Evolutionary conservation across 805 yeast species (phyloP).

Genomic region (Saturnispora zaruensis): DNA sequence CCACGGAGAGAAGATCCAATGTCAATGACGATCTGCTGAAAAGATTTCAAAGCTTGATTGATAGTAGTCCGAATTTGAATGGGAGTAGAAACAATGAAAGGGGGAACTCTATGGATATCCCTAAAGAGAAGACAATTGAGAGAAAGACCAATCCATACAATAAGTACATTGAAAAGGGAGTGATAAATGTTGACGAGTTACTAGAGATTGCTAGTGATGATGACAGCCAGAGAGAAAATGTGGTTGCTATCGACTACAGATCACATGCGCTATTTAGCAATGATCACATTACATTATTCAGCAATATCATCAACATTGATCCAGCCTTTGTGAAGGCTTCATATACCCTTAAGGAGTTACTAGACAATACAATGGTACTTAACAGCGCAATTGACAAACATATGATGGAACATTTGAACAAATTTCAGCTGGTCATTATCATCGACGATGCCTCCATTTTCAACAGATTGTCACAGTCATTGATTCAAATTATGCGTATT

Average conservation of each 20-base stretch:
- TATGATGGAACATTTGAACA: constrained; percentile 43
- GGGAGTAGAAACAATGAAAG: not conserved
- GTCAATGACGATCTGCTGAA: not conserved
- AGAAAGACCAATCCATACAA: not conserved
- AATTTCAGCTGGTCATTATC: constrained; percentile 56
- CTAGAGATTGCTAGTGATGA: constrained; percentile 24
- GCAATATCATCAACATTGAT: constrained; percentile 63
- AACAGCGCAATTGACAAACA: constrained; percentile 49
- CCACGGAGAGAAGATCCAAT: not conserved
- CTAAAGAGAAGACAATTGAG: not conserved
- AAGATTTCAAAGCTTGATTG: not conserved
- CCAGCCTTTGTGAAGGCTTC: constrained; percentile 49
- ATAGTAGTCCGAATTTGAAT: not conserved
- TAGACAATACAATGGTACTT: constrained; percentile 45
- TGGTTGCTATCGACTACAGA: constrained; percentile 69
- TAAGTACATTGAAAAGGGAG: not conserved
- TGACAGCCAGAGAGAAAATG: constrained; percentile 11
- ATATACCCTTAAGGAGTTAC: constrained; percentile 59
- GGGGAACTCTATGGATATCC: not conserved
- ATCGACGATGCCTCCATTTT: constrained; percentile 41
- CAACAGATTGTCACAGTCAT: constrained; percentile 14
- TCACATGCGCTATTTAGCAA: constrained; percentile 48
- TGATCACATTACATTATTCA: constrained; percentile 50
- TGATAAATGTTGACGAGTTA: constrained; percentile 10
- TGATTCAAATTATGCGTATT: constrained; percentile 29